phyloP scores from a whole-genome alignment of 345 rosid species.

The Erucastrum elatum region DNA sequence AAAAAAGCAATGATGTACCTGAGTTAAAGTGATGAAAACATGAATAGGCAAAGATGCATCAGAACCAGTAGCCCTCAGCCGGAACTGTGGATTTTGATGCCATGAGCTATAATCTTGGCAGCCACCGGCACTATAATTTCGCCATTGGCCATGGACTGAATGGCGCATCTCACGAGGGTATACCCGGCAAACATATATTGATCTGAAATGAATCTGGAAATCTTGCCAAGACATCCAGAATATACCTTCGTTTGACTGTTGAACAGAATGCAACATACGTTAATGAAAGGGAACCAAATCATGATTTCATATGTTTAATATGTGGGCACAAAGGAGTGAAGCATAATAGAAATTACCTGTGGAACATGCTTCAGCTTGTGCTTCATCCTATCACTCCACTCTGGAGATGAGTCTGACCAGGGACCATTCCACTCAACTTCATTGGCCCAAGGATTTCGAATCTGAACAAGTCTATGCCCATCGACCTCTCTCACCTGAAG shows the following conservation, averaged over 20 bases:
- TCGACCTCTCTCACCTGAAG: conserved; percentile 96
- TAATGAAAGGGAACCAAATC: neutral
- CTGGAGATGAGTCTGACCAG: conserved; percentile 95
- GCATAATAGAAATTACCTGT: conserved; percentile 54
- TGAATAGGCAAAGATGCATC: conserved; percentile 92
- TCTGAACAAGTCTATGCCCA: conserved; percentile 97
- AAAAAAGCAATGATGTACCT: conserved; percentile 48
- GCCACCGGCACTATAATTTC: conserved; percentile 97
- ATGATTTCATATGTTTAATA: neutral
- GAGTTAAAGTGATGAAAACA: conserved; percentile 94
- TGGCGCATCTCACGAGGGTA: conserved; percentile 98
- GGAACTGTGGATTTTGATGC: conserved; percentile 99
- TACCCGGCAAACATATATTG: conserved; percentile 97
- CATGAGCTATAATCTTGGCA: conserved; percentile 98
- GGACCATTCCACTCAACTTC: conserved; percentile 99
- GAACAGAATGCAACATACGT: conserved; percentile 23
- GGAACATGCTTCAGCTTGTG: conserved; percentile 93
- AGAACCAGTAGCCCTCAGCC: conserved; percentile 82
- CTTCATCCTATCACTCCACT: conserved; percentile 97
- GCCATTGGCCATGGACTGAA: conserved; percentile 97
- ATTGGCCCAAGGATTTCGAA: conserved; percentile 99
- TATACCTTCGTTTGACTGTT: conserved; percentile 97
- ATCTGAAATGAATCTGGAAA: conserved; percentile 97
- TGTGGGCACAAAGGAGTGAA: neutral
- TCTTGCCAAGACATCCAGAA: conserved; percentile 99